phyloP scores from a whole-genome alignment of 2,329 filamentous ascomycete genomes.

The Magnaporthiopsis poae region DNA sequence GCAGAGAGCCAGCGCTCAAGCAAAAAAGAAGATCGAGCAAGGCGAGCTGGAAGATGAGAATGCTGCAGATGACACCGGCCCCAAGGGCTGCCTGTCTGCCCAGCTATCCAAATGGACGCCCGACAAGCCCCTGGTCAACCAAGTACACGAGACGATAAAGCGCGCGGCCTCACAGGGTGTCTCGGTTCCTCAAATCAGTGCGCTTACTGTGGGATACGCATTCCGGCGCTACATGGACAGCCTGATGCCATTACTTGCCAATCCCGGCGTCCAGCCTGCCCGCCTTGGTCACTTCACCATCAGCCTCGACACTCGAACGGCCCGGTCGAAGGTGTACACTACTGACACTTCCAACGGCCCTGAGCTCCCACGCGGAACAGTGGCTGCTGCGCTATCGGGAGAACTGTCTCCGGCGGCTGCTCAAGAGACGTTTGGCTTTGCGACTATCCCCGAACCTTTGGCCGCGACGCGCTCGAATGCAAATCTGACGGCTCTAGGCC shows the following conservation, averaged over 20 bases:
- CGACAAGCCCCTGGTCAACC: slow-evolving; percentile 25
- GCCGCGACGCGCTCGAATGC: slow-evolving; percentile 1
- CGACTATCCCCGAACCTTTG: slow-evolving; percentile 1
- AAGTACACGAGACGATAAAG: slow-evolving; percentile 25
- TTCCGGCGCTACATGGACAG: slow-evolving; percentile 27
- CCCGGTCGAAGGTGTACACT: slow-evolving; percentile 1
- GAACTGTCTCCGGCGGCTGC: slow-evolving; percentile 1
- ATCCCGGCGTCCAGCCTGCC: slow-evolving; percentile 27
- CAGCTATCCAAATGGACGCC: slow-evolving; percentile 19
- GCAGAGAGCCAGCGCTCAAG: slow-evolving; percentile 1
- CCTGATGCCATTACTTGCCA: slow-evolving; percentile 22
- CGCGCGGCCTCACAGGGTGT: slow-evolving; percentile 23
- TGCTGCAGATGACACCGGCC: slow-evolving; percentile 10
- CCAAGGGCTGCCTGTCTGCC: not conserved
- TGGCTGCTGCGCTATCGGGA: not conserved
- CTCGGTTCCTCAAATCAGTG: slow-evolving; percentile 26
- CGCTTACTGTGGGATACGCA: slow-evolving; percentile 24
- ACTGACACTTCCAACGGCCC: not conserved
- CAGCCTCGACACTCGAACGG: slow-evolving; percentile 8
- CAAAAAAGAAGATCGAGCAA: slow-evolving; percentile 8
- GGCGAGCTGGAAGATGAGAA: slow-evolving; percentile 12
- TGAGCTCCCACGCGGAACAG: not conserved
- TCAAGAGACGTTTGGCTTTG: slow-evolving; percentile 1
- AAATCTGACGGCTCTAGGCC: slow-evolving; percentile 4
- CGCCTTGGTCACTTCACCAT: slow-evolving; percentile 31